Percentiles rank a stretch among this genome's conserved stretches.
Conservation (phyloP, 257 asterid species). For the Solanum tacnaense region DNA sequence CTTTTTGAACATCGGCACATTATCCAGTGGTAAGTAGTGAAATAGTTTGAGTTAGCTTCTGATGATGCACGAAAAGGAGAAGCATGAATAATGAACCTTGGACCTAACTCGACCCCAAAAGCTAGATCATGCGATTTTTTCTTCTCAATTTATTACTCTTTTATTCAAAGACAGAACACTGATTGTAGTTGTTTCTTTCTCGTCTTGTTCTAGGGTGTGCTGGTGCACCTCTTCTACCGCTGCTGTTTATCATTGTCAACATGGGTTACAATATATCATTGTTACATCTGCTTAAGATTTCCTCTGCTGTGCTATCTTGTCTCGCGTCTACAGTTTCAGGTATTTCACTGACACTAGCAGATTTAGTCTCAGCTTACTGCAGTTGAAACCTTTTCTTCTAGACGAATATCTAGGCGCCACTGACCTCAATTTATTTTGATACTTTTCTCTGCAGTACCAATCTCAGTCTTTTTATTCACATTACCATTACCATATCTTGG, state of each 20-base stretch:
- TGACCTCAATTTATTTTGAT: not conserved
- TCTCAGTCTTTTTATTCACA: slow-evolving; percentile 77
- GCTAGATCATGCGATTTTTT: not conserved
- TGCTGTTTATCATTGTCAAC: slow-evolving; percentile 76
- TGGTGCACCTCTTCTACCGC: slow-evolving; percentile 86
- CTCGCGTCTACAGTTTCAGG: slow-evolving; percentile 97
- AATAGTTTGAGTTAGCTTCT: not conserved
- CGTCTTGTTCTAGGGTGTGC: slow-evolving; percentile 44
- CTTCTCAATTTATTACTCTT: not conserved
- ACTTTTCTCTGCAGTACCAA: slow-evolving; percentile 44
- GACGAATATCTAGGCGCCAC: not conserved
- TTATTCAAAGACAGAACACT: not conserved
- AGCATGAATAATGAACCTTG: not conserved
- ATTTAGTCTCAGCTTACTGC: not conserved
- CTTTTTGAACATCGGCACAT: slow-evolving; percentile 73
- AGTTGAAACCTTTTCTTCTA: not conserved
- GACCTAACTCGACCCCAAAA: not conserved
- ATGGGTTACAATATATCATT: slow-evolving; percentile 81
- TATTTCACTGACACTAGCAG: slow-evolving; percentile 5
- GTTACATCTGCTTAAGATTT: slow-evolving; percentile 83
- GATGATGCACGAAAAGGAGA: not conserved
- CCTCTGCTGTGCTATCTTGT: slow-evolving; percentile 93
- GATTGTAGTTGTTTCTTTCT: not conserved
- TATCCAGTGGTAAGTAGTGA: slow-evolving; percentile 11
- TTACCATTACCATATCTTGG: slow-evolving; percentile 87